Conservation (phyloP, 1,284 basidiomycete species). For the Sanghuangporus sanghuang region DNA sequence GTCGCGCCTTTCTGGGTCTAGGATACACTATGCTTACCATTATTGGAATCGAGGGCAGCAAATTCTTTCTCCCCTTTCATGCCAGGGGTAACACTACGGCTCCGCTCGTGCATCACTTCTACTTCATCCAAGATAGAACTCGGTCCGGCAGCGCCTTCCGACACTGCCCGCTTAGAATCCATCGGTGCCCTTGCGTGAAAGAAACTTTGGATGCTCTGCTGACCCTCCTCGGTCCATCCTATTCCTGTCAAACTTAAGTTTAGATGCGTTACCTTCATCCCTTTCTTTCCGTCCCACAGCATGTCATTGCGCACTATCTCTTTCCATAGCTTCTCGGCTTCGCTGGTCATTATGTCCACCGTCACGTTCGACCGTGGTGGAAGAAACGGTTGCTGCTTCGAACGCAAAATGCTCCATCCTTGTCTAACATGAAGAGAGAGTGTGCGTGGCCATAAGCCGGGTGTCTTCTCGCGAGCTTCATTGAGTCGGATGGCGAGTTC, state of each 20-base stretch:
- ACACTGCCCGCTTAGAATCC: neutral
- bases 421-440: slow-evolving; percentile 74
- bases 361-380: slow-evolving; percentile 62
- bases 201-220: slow-evolving; percentile 85
- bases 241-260: slow-evolving; percentile 81
- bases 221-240: slow-evolving; percentile 74
- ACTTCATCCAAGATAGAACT: slow-evolving; percentile 15
- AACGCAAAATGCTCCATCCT: slow-evolving; percentile 44
- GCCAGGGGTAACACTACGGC: slow-evolving; percentile 9
- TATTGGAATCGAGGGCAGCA: slow-evolving; percentile 7
- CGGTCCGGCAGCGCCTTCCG: slow-evolving; percentile 10
- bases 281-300: slow-evolving; percentile 28
- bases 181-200: slow-evolving; percentile 34
- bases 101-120: slow-evolving; percentile 23
- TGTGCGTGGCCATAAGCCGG: slow-evolving; percentile 89
- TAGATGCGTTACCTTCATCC: slow-evolving; percentile 70
- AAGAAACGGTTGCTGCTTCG: slow-evolving; percentile 82
- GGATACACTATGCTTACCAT: slow-evolving; percentile 1
- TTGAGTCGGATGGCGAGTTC: slow-evolving; percentile 83
- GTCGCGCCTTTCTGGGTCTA: neutral
- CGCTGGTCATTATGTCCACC: slow-evolving; percentile 73
- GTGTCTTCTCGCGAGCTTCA: slow-evolving; percentile 71
- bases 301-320: slow-evolving; percentile 61
- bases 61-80: neutral
- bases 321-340: slow-evolving; percentile 82